phyloP scores from a whole-genome alignment of 306 rosid species.

The Dalbergia oliveri region DNA sequence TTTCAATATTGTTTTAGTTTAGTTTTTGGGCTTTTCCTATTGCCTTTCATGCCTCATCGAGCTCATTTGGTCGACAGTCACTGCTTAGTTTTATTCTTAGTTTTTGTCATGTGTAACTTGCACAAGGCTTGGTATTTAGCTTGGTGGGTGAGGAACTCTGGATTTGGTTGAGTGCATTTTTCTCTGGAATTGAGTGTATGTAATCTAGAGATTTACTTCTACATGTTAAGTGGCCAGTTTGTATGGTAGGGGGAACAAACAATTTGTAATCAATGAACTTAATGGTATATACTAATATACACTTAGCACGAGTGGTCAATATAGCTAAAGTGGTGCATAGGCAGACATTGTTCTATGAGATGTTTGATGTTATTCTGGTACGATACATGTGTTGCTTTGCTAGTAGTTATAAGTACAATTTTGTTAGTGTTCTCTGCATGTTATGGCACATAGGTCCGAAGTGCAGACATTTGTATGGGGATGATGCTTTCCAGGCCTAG shows the following conservation, averaged over 20 bases:
- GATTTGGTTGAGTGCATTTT: not conserved
- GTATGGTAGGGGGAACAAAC: not conserved
- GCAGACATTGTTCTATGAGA: not conserved
- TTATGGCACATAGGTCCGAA: not conserved
- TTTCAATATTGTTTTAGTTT: not conserved
- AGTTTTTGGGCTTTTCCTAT: not conserved
- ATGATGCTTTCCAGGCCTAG: not conserved
- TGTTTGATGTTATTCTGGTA: slow-evolving; percentile 10
- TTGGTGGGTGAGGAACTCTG: not conserved
- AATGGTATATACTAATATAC: not conserved
- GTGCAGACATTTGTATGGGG: not conserved
- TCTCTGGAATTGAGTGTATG: not conserved
- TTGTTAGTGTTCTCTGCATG: not conserved
- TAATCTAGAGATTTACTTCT: not conserved
- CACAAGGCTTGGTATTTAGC: not conserved
- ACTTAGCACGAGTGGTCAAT: not conserved
- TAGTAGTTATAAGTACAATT: not conserved
- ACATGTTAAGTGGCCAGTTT: not conserved
- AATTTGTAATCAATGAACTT: not conserved
- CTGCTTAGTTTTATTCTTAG: not conserved
- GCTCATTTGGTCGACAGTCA: not conserved
- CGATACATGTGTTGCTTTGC: not conserved
- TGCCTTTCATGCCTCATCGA: not conserved
- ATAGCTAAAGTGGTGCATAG: not conserved
- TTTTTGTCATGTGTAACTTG: not conserved